Evolutionary conservation across 129 eudicot genomes (phyloP), one percentile per base, ranked within the genome.

Genomic region (Tagetes patula): DNA sequence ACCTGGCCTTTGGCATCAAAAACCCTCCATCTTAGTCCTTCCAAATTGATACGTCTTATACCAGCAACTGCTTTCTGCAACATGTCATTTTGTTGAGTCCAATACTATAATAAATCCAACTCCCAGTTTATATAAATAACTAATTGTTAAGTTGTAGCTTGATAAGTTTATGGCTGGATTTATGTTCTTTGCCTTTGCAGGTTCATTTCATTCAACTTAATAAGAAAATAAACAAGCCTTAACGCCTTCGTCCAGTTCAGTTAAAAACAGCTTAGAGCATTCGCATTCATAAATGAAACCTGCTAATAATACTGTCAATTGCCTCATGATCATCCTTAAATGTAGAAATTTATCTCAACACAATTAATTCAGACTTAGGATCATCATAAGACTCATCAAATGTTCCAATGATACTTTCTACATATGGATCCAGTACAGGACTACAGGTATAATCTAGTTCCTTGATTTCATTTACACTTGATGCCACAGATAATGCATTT

Each of bases 1-100:
- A 89, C 98, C 96, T 93, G 96, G 63, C 95, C 98, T 66, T 89
- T 89, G 56, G 98, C 98, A 89, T 93, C 98, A 87, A 93, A 93
- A 14, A 93, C 90, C 61, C 95, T 89, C 98, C 98, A 93, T 66
- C 96, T 84, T 31, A 93, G 78, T 52, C 98, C 98, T 27, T 93
- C 98, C 88, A 89, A 77, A 76, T 93, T 60, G n/a, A 93, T 93
- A 31, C 96, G 92, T 34, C 92, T 82, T 36, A 93, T 42, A 42
- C 96, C 96, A 67, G 96, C 95, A 76, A 93, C 86, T 5, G 96
- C 98, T 93, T 89, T 93, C 98, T 93, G 83, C 84, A 73, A 67
- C 43, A 73, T 75, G 41, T 59, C n/a, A 11, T 32, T 10, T 33
- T 20, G 27, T 9, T 3, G 41, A 41, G 42, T 32, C 65, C 32